Evolutionary conservation across 2,329 filamentous ascomycete genomes (phyloP).

Genomic region (Microascus cirrosus): DNA sequence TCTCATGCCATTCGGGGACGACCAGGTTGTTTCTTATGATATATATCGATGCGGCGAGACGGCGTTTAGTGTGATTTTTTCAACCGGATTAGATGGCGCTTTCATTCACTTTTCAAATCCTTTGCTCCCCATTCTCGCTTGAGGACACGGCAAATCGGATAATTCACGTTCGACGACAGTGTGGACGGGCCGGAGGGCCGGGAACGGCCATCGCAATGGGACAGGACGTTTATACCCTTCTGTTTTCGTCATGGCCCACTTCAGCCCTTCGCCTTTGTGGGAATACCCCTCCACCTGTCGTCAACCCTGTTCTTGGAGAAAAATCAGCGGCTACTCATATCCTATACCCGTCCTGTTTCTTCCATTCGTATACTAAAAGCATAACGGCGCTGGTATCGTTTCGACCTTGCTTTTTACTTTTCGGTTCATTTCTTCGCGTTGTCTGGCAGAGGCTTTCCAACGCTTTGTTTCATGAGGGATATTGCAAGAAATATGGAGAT

Average conservation of each 20-base stretch:
- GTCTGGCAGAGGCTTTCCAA: not conserved
- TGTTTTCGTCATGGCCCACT: too few species aligned
- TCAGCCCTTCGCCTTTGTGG: too few species aligned
- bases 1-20: not conserved
- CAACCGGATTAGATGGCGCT: not conserved
- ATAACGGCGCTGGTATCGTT: not conserved
- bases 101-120: slow-evolving; percentile 1
- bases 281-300: too few species aligned
- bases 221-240: too few species aligned
- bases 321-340: not conserved
- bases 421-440: not conserved
- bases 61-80: slow-evolving; percentile 5
- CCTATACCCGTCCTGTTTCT: not conserved
- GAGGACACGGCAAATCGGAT: too few species aligned
- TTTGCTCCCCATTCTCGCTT: not conserved
- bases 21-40: not conserved
- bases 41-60: not conserved
- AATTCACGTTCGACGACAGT: too few species aligned
- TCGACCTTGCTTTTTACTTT: not conserved
- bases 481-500: not conserved
- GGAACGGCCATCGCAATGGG: too few species aligned
- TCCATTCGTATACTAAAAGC: not conserved
- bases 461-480: not conserved
- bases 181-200: too few species aligned
- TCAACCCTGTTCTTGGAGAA: not conserved